Evolutionary conservation across 2,329 filamentous ascomycete species (phyloP), one percentile per base, ranked within the genome.

Genomic region (Arthroderma uncinatum): DNA sequence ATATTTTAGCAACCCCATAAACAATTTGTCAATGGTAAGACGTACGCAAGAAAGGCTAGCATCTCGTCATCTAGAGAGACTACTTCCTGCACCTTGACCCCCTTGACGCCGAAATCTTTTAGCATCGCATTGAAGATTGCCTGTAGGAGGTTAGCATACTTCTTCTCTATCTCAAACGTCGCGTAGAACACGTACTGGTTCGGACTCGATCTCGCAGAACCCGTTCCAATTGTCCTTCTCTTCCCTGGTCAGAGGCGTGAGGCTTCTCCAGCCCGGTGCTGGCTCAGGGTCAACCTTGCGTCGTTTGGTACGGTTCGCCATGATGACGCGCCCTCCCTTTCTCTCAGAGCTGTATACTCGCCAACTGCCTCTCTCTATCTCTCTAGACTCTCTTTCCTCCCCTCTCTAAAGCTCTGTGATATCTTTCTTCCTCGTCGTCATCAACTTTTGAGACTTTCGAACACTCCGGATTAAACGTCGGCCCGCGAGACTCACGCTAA

Each of bases 61-160:
- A 79, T 78, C 7, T 82, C 79, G 60, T 84, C 78, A 57, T 91
- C 86, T 16, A 91, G 72, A 28, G 78, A 76, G 59, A 87, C 82
- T 1, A 92, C 75, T 39, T 63, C 62, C 53, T 63, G 62, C n/a
- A 63, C 60, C 44, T 61, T 63, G 21, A 62, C 62, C 10, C 60
- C 60, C 57, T 79, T 75, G 3, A 93, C 86, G 21, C 90, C 90
- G 59, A 93, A 83, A 53, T 90, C 84, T 34, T 80, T 79, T 2
- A 97, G 77, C 69, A 97, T 92, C 39, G 83, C 82, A 65, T 90
- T 93, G 76, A 97, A 96, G 64, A 91, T 84, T 28, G 82, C 84
- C 87, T 90, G 59, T 52, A 37, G 30, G 16, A n/a, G 21, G 33
- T 68, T 48, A 66, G 61, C 56, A 48, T 55, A 30, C 25, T 50